Evolutionary conservation across 148 eudicot genomes (phyloP).

Genomic region (Heliamphora exappendiculata): DNA sequence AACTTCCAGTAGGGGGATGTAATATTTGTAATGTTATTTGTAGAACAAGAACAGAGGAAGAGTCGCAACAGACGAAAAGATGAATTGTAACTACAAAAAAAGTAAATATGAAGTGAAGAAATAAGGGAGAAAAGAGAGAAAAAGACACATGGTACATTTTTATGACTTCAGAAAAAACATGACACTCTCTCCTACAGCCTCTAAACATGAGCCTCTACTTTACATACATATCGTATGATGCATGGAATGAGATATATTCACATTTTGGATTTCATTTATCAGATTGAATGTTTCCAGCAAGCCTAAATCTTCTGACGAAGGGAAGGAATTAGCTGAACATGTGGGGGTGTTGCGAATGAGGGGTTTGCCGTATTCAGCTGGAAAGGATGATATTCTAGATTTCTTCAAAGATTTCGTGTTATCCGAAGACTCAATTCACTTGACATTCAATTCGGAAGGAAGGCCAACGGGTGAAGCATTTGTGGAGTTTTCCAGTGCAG

Average conservation of each 20-base stretch:
- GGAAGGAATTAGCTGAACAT: conserved; percentile 41
- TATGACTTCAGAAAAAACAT: no score
- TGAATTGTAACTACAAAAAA: no score
- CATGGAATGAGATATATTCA: not conserved
- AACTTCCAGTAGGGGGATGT: no score
- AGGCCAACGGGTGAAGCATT: conserved; percentile 94
- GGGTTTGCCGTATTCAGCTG: conserved; percentile 94
- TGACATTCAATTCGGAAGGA: conserved; percentile 50
- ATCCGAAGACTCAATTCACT: conserved; percentile 63
- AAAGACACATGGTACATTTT: no score
- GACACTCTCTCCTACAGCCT: no score
- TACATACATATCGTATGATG: not conserved
- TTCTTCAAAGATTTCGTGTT: conserved; percentile 70
- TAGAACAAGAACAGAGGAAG: no score
- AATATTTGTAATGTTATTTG: no score
- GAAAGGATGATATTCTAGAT: conserved; percentile 75
- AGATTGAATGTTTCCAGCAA: conserved; percentile 6
- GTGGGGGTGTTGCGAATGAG: conserved; percentile 69
- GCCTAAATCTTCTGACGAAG: conserved; percentile 46
- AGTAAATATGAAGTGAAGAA: no score
- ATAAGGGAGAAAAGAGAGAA: no score
- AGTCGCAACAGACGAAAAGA: no score
- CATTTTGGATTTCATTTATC: not conserved
- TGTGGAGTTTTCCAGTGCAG: conserved; percentile 65
- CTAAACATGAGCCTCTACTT: no score